These are phyloP conservation scores for Nosema muscidifuracis DNA, from an alignment of 371 early-diverging fungal genomes.

Conservation along the genomic window DNA sequence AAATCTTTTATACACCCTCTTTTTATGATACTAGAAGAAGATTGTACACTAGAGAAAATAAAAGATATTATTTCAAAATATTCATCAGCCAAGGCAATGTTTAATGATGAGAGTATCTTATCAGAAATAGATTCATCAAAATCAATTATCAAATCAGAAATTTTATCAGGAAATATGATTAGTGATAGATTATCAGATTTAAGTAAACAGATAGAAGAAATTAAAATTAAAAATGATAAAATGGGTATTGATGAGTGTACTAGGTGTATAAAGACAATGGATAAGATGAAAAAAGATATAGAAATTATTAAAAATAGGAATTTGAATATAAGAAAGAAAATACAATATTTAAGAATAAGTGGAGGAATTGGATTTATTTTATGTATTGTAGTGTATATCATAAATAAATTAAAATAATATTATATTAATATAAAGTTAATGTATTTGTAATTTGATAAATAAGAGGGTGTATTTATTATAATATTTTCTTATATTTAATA, in stretches of 20 bases:
- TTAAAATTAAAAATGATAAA: neutral
- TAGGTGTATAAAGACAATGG: neutral
- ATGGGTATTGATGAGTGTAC: neutral
- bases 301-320: neutral
- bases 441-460: too few relatives aligned
- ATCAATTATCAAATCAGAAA: neutral
- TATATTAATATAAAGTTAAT: too few relatives aligned
- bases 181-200: slow-evolving; percentile 2
- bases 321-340: neutral
- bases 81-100: neutral
- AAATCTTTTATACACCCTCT: neutral
- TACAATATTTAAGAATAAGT: neutral
- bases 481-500: too few relatives aligned
- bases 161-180: neutral
- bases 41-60: neutral
- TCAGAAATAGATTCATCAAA: slow-evolving; percentile 19
- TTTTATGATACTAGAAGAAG: slow-evolving; percentile 3
- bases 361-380: neutral
- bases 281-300: slow-evolving; percentile 15
- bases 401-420: too few relatives aligned
- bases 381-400: neutral
- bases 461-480: too few relatives aligned
- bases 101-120: slow-evolving; percentile 3
- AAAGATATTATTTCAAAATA: slow-evolving; percentile 20
- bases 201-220: neutral